These are phyloP conservation scores for Fusarium pseudograminearum DNA, from an alignment of 2,329 filamentous ascomycete species.

Conservation along the genomic window DNA sequence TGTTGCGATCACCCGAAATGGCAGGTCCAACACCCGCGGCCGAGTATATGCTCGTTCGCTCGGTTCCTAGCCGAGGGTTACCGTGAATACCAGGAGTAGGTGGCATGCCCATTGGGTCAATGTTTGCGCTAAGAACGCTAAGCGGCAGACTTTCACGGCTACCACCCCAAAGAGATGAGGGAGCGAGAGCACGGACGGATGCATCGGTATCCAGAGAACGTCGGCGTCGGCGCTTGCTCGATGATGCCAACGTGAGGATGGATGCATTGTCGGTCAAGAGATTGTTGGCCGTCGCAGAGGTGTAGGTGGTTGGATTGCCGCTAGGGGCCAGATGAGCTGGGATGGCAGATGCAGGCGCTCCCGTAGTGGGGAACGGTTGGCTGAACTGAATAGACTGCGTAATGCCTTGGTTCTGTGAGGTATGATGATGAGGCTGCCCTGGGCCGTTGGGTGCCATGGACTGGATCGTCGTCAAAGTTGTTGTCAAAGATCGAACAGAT, in stretches of 20 bases:
- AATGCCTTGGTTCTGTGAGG: slow-evolving; percentile 53
- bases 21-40: slow-evolving; percentile 75
- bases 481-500: slow-evolving; percentile 83
- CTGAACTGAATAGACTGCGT: slow-evolving; percentile 70
- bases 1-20: slow-evolving; percentile 81
- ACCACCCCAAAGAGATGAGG: slow-evolving; percentile 84
- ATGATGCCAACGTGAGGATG: slow-evolving; percentile 85
- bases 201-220: slow-evolving; percentile 88
- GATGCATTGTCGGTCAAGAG: slow-evolving; percentile 87
- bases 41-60: slow-evolving; percentile 86
- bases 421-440: slow-evolving; percentile 50
- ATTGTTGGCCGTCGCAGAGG: slow-evolving; percentile 83
- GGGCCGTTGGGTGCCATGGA: slow-evolving; percentile 72
- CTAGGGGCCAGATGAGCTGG: slow-evolving; percentile 74
- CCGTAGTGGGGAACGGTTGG: slow-evolving; percentile 72
- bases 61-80: slow-evolving; percentile 59
- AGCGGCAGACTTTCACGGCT: slow-evolving; percentile 83
- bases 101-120: slow-evolving; percentile 63
- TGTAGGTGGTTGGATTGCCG: slow-evolving; percentile 76
- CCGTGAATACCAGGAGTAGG: slow-evolving; percentile 66
- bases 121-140: slow-evolving; percentile 79
- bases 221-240: slow-evolving; percentile 80
- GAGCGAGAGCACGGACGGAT: slow-evolving; percentile 85
- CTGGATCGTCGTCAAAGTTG: slow-evolving; percentile 87
- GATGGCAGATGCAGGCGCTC: slow-evolving; percentile 76